Conservation (phyloP, 768 basidiomycete species). For the Pluteus cervinus region DNA sequence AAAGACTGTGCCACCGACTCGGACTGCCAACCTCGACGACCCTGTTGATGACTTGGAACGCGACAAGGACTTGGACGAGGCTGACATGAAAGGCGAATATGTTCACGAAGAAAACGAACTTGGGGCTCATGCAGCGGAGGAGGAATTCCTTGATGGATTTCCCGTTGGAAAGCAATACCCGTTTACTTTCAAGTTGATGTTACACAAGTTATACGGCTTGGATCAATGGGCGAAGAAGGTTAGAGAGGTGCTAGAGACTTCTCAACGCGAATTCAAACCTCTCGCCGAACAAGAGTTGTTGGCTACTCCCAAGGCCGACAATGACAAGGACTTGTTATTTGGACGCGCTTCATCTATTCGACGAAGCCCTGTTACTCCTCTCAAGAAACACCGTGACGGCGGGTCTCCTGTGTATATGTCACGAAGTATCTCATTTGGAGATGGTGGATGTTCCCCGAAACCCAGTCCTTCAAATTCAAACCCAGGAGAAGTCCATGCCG, state of each 20-base stretch:
- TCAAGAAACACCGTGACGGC: constrained; percentile 13
- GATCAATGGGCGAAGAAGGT: constrained; percentile 57
- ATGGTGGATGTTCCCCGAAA: background rate
- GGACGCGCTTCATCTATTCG: constrained; percentile 5
- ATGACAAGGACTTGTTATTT: constrained; percentile 11
- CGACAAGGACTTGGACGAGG: constrained; percentile 16
- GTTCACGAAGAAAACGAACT: background rate
- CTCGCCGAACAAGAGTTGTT: constrained; percentile 31
- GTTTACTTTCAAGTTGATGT: constrained; percentile 64
- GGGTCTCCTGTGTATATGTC: constrained; percentile 12
- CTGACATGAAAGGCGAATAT: too few relatives aligned
- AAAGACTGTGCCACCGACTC: too few relatives aligned
- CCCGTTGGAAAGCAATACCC: constrained; percentile 39
- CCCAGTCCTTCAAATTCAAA: background rate
- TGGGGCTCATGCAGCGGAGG: background rate
- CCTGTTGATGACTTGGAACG: constrained; percentile 9
- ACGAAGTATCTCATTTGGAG: constrained; percentile 2
- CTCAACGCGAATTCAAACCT: constrained; percentile 51
- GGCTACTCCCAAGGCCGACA: constrained; percentile 10
- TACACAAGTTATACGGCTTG: constrained; percentile 57
- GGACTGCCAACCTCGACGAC: constrained; percentile 5
- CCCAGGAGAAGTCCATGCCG: constrained; percentile 27
- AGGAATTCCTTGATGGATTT: constrained; percentile 32
- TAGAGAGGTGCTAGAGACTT: constrained; percentile 44
- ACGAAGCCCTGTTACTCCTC: constrained; percentile 21